Percentiles rank a stretch among this genome's conserved stretches.
Evolutionary conservation across 768 basidiomycete species (phyloP).

Genomic region (Tulasnella sp.): DNA sequence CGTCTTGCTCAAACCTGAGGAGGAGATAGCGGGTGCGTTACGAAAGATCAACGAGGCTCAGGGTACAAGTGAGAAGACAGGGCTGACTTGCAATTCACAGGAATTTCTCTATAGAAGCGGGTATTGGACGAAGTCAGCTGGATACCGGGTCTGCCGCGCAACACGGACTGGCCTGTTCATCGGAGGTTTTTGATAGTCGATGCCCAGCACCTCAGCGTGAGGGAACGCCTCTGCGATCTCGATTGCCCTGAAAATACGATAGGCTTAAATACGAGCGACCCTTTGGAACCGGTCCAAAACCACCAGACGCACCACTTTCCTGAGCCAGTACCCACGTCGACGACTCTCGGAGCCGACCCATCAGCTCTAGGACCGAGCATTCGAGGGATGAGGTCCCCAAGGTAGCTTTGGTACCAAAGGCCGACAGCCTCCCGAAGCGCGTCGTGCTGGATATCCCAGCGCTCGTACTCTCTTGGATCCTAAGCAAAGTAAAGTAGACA

Average conservation of each 20-base stretch:
- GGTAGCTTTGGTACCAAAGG: not conserved
- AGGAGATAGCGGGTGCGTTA: not conserved
- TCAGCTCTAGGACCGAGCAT: not conserved
- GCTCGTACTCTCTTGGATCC: not conserved
- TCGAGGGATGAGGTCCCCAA: not conserved
- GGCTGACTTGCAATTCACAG: constrained; percentile 6
- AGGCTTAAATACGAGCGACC: not conserved
- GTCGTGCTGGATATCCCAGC: not conserved
- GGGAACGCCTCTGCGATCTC: constrained; percentile 11
- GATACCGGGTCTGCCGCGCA: not conserved
- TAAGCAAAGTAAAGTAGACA: not conserved
- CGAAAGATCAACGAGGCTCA: not conserved
- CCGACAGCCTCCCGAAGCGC: not conserved
- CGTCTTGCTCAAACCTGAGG: constrained; percentile 1
- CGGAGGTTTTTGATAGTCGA: not conserved
- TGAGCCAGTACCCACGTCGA: not conserved
- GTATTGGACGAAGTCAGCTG: not conserved
- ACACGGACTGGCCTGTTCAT: not conserved
- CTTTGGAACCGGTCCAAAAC: not conserved
- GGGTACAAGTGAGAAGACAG: not conserved
- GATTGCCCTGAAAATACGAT: constrained; percentile 3
- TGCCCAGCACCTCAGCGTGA: constrained; percentile 1
- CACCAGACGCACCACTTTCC: not conserved
- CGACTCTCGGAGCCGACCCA: not conserved
- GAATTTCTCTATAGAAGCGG: not conserved